A percentile compares a stretch with the other conserved stretches of the same genome.
Evolutionary conservation across 2,329 filamentous ascomycete species (phyloP).

Genomic region (Aurifilum marmelostoma): DNA sequence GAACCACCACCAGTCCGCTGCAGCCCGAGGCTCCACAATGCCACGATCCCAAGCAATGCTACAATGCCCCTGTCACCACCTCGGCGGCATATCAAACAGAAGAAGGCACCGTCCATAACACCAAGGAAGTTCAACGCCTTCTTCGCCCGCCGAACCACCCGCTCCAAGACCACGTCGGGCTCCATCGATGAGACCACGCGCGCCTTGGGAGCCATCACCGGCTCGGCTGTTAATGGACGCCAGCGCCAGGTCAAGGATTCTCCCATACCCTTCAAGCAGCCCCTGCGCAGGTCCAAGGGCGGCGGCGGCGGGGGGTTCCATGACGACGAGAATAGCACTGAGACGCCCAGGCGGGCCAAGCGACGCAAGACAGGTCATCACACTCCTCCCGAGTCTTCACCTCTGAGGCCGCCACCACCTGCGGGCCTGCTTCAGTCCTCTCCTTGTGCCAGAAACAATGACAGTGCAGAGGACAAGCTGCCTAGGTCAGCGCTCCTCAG

Average conservation of each 20-base stretch:
- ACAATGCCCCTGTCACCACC: constrained; percentile 36
- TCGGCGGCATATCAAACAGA: constrained; percentile 44
- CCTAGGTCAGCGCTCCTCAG: constrained; percentile 39
- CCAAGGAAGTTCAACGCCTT: constrained; percentile 57
- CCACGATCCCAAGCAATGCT: constrained; percentile 31
- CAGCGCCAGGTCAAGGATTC: constrained; percentile 39
- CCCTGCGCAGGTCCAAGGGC: constrained; percentile 30
- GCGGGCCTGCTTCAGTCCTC: constrained; percentile 32
- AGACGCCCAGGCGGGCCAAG: constrained; percentile 37
- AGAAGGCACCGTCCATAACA: constrained; percentile 55
- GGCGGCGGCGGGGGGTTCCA: constrained; percentile 30
- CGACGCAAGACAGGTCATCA: constrained; percentile 45
- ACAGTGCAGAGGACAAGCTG: neutral
- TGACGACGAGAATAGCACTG: constrained; percentile 14
- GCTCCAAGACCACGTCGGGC: constrained; percentile 20
- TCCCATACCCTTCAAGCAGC: constrained; percentile 43
- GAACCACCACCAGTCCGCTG: constrained; percentile 19
- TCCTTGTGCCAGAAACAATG: constrained; percentile 27
- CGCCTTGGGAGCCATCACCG: constrained; percentile 37
- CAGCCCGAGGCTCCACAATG: constrained; percentile 20
- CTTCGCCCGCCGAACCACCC: constrained; percentile 52
- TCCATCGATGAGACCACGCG: constrained; percentile 26
- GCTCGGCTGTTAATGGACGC: constrained; percentile 44
- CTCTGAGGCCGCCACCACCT: constrained; percentile 38
- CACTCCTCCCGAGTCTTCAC: constrained; percentile 44